These are phyloP conservation scores for Scleroderma citrinum DNA, from an alignment of 768 basidiomycete genomes.

Conservation along the genomic window DNA sequence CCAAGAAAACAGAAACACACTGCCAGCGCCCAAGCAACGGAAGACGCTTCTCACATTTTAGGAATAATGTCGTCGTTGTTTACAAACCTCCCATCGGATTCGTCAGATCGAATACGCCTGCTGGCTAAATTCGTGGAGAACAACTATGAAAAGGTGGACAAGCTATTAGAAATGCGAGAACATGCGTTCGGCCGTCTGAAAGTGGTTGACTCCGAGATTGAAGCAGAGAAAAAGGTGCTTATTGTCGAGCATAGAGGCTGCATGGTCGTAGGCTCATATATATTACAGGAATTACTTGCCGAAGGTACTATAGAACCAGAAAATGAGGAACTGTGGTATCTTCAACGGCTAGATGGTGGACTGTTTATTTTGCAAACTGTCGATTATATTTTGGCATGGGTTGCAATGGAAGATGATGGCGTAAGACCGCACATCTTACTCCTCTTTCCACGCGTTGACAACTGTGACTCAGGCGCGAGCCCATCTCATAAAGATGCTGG, in stretches of 20 bases:
- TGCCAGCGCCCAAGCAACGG: slow-evolving; percentile 48
- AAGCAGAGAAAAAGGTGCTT: slow-evolving; percentile 57
- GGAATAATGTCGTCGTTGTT: slow-evolving; percentile 85
- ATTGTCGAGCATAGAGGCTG: background rate
- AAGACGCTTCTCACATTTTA: slow-evolving; percentile 84
- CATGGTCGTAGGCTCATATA: background rate
- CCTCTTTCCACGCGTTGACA: slow-evolving; percentile 6
- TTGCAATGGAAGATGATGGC: slow-evolving; percentile 97
- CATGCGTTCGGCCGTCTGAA: slow-evolving; percentile 55
- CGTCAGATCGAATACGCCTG: slow-evolving; percentile 70
- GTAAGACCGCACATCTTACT: slow-evolving; percentile 39
- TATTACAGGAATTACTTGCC: slow-evolving; percentile 43
- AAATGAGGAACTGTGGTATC: slow-evolving; percentile 73
- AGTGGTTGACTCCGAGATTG: slow-evolving; percentile 60
- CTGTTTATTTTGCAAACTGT: slow-evolving; percentile 85
- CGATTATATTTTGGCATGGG: slow-evolving; percentile 93
- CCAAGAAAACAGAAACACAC: slow-evolving; percentile 61
- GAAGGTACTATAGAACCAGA: slow-evolving; percentile 58
- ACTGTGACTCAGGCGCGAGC: slow-evolving; percentile 53
- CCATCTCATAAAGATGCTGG: slow-evolving; percentile 73
- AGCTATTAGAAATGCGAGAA: slow-evolving; percentile 83
- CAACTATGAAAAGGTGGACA: slow-evolving; percentile 92
- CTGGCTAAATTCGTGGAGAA: slow-evolving; percentile 91
- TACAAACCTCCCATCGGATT: slow-evolving; percentile 82
- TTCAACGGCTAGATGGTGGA: slow-evolving; percentile 83